phyloP scores from a whole-genome alignment of 345 rosid genomes.

The Gossypium anomalum region DNA sequence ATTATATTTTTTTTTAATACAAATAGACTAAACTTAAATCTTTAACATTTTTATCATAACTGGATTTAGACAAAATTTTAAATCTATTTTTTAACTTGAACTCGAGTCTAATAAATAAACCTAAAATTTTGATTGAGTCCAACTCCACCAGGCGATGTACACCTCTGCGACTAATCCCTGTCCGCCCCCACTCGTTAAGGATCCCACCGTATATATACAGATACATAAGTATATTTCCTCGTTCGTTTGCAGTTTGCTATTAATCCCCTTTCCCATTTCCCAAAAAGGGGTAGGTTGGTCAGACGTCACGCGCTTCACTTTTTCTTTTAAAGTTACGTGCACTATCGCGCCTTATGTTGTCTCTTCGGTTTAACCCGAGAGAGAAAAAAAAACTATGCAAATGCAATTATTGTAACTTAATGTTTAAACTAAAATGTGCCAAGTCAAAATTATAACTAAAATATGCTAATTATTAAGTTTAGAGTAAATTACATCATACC shows the following conservation, averaged over 20 bases:
- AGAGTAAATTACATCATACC: no score
- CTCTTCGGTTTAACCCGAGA: no score
- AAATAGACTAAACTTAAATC: no score
- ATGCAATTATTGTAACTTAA: not conserved
- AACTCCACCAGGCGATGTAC: no score
- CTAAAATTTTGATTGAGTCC: no score
- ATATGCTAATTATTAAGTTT: not conserved
- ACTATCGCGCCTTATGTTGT: not conserved
- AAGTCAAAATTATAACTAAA: not conserved
- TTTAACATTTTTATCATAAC: rapidly evolving
- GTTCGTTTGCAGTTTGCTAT: no score
- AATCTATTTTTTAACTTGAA: no score
- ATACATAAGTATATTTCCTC: not conserved
- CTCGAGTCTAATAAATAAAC: no score
- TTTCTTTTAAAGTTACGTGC: not conserved
- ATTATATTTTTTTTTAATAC: no score
- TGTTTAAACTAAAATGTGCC: not conserved
- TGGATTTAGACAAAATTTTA: no score
- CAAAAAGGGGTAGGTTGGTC: not conserved
- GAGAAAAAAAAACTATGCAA: no score
- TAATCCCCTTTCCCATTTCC: not conserved
- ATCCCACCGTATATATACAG: not conserved
- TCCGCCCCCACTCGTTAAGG: not conserved
- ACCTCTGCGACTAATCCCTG: not conserved
- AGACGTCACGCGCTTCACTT: not conserved